Base-by-base conservation (phyloP, 345 rosid genomes). In the Citrus mangshanensis region DNA sequence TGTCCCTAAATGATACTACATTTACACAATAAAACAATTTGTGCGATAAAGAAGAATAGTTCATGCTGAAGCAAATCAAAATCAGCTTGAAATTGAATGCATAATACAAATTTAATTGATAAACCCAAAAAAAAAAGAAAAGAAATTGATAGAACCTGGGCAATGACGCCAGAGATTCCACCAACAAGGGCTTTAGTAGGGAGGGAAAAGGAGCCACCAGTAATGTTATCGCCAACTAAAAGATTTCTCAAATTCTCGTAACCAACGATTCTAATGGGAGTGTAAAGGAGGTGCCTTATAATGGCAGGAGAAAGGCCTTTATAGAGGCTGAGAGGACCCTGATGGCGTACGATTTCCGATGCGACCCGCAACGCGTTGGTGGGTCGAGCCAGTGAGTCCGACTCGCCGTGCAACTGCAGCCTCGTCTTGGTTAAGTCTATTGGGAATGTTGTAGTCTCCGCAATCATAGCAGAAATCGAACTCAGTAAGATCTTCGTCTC, bases 371-470 rank as follows among this genome's bases (percentile, higher is more conserved):
- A 81, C 9, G 91, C 85, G 75, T 82, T 85, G 84, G 88, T 76
- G 73, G 84, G 77, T 61, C 80, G 77, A 61, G 81, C 19, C 76
- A 83, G 51, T 68, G 82, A 62, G 59, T 42, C 81, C 76, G 85
- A 78, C 83, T 81, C 82, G 55, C 92, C 89, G 78, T 88, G 93
- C 56, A 95, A 93, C 87, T 95, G 98, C 76, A 93, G 91, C 82
- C 96, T 86, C 4, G 96, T 93, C 91, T 95, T 95, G 22, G 92
- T 90, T 30, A 93, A 86, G 83, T 93, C 98, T 37, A 91, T 84
- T n/a, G 98, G 97, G 81, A 93, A 95, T 7, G 97, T 93, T 18
- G 86, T 86, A 7, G 94, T 82, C 83, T 93, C 98, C 0, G 98
- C 96, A 68, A 82, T 94, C 92, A 91, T 88, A 46, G 97, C 98